Conservation (phyloP, 208 protist species). For the Crithidia sp. region DNA sequence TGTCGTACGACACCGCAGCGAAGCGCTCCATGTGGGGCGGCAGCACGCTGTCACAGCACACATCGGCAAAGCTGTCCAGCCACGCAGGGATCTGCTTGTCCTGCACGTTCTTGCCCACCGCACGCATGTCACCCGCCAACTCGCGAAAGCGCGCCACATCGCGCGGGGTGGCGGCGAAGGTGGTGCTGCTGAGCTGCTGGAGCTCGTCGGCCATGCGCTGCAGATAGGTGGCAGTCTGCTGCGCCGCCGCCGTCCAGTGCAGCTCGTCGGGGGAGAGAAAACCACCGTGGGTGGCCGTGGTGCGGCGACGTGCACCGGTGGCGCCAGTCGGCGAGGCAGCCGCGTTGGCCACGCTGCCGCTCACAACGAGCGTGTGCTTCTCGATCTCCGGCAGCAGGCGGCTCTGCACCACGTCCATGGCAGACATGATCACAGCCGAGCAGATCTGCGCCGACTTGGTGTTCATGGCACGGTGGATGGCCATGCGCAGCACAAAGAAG, state of each 20-base stretch:
- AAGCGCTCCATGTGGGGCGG: conserved; percentile 67
- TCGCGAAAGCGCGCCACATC: conserved; percentile 73
- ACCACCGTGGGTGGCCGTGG: conserved; percentile 17
- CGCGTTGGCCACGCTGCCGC: background rate
- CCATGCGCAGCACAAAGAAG: conserved; percentile 86
- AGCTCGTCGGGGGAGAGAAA: conserved; percentile 50
- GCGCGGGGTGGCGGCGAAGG: conserved; percentile 19
- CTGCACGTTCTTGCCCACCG: conserved; percentile 22
- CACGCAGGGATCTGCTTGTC: conserved; percentile 22
- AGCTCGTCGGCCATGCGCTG: conserved; percentile 66
- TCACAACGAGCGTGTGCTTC: conserved; percentile 30
- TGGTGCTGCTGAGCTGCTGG: conserved; percentile 36
- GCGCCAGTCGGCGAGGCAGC: conserved; percentile 6
- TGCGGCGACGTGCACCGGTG: conserved; percentile 3
- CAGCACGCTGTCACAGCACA: conserved; percentile 41
- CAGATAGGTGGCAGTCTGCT: conserved; percentile 57
- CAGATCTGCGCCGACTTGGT: conserved; percentile 85
- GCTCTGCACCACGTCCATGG: conserved; percentile 61
- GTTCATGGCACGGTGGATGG: conserved; percentile 77
- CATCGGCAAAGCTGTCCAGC: conserved; percentile 29
- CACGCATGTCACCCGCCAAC: conserved; percentile 64
- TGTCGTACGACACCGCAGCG: conserved; percentile 55
- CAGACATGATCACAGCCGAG: conserved; percentile 77
- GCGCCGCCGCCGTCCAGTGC: conserved; percentile 58
- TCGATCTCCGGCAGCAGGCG: conserved; percentile 58